Base-by-base conservation (phyloP, 1,139 yeast species). In the Nakaseomyces kungkrabaensis region DNA sequence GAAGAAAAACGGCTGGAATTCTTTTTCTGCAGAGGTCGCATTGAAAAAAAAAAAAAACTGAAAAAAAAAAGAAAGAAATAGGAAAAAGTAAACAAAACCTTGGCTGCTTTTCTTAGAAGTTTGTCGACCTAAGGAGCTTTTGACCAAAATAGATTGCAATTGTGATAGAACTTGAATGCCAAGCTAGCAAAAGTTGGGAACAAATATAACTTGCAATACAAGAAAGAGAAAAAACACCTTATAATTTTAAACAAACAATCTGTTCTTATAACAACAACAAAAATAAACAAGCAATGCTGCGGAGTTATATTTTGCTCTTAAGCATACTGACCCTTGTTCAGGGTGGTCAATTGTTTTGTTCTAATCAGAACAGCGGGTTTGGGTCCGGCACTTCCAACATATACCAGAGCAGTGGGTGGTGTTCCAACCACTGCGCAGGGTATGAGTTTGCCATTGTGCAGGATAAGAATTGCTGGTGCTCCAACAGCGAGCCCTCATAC, bases 401-500 rank as follows among this genome's bases (percentile, higher is more conserved):
- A 41, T 41, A 29, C 34, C 61, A 58, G 51, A 55, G 60, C 49
- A 56, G 54, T 37, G 60, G 61, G 9, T 48, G 49, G 34, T 60
- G 64, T 50, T 51, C 58, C 34, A 45, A 51, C 11, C 46, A 47
- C 13, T 58, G 59, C 36, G 44, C 37, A 8, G 54, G 52, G 5
- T 55, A 56, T 48, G 29, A 47, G 22, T 60, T 49, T 46, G 64
- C 62, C 11, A 51, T 60, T 7, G 54, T 60, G 8, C 61, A 59
- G 42, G 54, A 48, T 5, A 27, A 46, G 32, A 38, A 51, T 17
- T 60, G 64, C 49, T 59, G 63, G 63, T 60, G 64, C 42, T 45
- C 58, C 4, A 50, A 59, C 43, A 24, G 40, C 2, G 45, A 32
- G 24, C 56, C 57, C 4, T n/a, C 49, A 2, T 24, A 52, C 25